A percentile compares a stretch with the other conserved stretches of the same genome.
These are phyloP conservation scores for Boletellus emodensis DNA, from an alignment of 768 basidiomycete genomes.

Conservation along the genomic window DNA sequence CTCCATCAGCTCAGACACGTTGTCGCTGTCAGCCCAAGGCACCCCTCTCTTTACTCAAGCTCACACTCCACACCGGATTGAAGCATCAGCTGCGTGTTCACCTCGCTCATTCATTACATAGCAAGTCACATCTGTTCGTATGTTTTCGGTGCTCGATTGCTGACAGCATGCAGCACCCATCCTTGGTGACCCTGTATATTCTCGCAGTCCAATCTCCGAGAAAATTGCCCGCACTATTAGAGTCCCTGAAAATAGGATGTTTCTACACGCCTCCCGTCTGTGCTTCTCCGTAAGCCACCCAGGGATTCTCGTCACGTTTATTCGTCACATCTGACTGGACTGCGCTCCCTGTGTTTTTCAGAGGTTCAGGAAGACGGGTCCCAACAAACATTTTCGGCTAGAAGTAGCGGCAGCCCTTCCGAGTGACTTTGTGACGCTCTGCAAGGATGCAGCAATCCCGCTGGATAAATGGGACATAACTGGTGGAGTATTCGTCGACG, in stretches of 20 bases:
- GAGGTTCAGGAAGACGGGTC: slow-evolving; percentile 45
- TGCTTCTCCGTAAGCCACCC: slow-evolving; percentile 47
- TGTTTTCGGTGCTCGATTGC: background rate
- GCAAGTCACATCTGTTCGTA: slow-evolving; percentile 29
- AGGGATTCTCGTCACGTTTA: background rate
- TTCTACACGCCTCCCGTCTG: slow-evolving; percentile 57
- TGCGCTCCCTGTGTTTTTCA: slow-evolving; percentile 18
- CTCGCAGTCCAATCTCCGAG: slow-evolving; percentile 34
- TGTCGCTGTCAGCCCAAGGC: slow-evolving; percentile 29
- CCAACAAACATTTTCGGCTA: slow-evolving; percentile 48
- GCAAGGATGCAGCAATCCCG: slow-evolving; percentile 42
- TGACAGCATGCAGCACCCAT: slow-evolving; percentile 51
- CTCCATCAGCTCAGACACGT: slow-evolving; percentile 25
- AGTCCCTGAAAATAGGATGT: slow-evolving; percentile 48
- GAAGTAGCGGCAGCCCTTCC: slow-evolving; percentile 58
- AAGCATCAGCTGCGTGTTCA: slow-evolving; percentile 75
- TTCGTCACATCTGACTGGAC: background rate
- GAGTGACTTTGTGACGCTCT: slow-evolving; percentile 49
- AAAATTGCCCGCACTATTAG: slow-evolving; percentile 25
- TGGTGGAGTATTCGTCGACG: slow-evolving; percentile 49
- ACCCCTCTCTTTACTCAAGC: slow-evolving; percentile 54
- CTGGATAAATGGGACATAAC: slow-evolving; percentile 33
- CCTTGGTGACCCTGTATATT: slow-evolving; percentile 56
- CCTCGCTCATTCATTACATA: slow-evolving; percentile 45
- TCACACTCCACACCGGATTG: slow-evolving; percentile 56